Conservation (phyloP, 495 filamentous ascomycete species). For the Penicillium canariense region DNA sequence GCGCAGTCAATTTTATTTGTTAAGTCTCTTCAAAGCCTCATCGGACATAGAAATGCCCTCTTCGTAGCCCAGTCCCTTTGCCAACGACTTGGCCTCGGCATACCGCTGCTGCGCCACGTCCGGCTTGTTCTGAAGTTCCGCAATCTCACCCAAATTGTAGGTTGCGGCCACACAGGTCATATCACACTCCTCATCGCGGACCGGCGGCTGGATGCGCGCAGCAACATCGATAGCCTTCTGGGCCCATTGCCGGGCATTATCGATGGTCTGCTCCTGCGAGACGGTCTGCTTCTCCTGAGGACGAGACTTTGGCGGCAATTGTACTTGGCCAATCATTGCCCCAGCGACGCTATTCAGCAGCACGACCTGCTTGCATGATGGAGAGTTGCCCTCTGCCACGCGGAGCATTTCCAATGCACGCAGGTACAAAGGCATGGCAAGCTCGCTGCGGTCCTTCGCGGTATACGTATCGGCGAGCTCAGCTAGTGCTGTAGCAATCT, state of each 20-base stretch:
- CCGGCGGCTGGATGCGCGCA: slow-evolving; percentile 50
- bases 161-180: slow-evolving; percentile 79
- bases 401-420: slow-evolving; percentile 66
- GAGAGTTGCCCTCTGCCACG: slow-evolving; percentile 37
- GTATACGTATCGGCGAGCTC: slow-evolving; percentile 74
- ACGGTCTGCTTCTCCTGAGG: slow-evolving; percentile 40
- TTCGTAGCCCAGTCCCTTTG: slow-evolving; percentile 59
- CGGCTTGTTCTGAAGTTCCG: slow-evolving; percentile 62
- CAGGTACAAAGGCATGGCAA: slow-evolving; percentile 85
- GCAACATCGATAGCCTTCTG: slow-evolving; percentile 66
- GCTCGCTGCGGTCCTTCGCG: slow-evolving; percentile 62
- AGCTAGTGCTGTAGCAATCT: slow-evolving; percentile 67
- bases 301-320: slow-evolving; percentile 35
- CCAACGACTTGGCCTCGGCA: slow-evolving; percentile 61
- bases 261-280: slow-evolving; percentile 52
- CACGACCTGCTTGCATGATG: slow-evolving; percentile 69
- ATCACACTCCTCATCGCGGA: slow-evolving; percentile 80
- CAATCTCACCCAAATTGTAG: slow-evolving; percentile 81
- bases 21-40: slow-evolving; percentile 43
- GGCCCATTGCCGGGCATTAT: slow-evolving; percentile 70
- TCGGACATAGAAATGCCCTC: slow-evolving; percentile 62
- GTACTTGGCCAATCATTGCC: slow-evolving; percentile 33
- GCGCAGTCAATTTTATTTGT: slow-evolving; percentile 15
- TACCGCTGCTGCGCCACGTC: slow-evolving; percentile 56
- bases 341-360: slow-evolving; percentile 45